Conservation (phyloP, 441 rosid species). For the Francoa sonchifolia region DNA sequence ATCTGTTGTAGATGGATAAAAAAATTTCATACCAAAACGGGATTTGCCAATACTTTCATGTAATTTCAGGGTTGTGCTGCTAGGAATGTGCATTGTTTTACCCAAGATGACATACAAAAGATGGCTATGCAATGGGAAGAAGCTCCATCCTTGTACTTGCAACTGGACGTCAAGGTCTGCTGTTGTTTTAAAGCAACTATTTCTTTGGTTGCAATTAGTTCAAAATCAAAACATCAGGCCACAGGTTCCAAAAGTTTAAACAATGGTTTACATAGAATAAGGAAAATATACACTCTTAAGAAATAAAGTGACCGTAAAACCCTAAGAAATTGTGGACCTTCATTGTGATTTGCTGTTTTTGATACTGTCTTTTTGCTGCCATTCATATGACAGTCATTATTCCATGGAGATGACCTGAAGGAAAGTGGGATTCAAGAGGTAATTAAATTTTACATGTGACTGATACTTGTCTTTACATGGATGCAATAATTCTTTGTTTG, state of each 20-base stretch:
- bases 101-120: slow-evolving; percentile 57
- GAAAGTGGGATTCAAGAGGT: slow-evolving; percentile 83
- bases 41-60: slow-evolving; percentile 13
- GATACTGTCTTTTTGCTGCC: slow-evolving; percentile 21
- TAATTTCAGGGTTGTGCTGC: slow-evolving; percentile 87
- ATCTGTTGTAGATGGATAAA: no score
- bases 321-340: no score
- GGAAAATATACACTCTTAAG: background rate
- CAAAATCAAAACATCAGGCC: slow-evolving; percentile 3
- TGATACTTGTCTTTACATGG: background rate
- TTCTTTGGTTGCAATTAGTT: no score
- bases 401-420: slow-evolving; percentile 69
- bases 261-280: no score
- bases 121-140: slow-evolving; percentile 88
- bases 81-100: slow-evolving; percentile 80
- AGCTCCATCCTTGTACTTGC: slow-evolving; percentile 63
- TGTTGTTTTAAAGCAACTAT: no score
- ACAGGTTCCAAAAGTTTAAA: no score
- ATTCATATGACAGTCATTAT: slow-evolving; percentile 63
- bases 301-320: no score
- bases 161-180: slow-evolving; percentile 64
- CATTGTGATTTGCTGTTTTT: slow-evolving; percentile 3
- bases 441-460: slow-evolving; percentile 13
- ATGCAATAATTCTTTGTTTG: background rate
- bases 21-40: no score